Conservation (phyloP, 129 eudicot genomes). For the Artemisia annua region DNA sequence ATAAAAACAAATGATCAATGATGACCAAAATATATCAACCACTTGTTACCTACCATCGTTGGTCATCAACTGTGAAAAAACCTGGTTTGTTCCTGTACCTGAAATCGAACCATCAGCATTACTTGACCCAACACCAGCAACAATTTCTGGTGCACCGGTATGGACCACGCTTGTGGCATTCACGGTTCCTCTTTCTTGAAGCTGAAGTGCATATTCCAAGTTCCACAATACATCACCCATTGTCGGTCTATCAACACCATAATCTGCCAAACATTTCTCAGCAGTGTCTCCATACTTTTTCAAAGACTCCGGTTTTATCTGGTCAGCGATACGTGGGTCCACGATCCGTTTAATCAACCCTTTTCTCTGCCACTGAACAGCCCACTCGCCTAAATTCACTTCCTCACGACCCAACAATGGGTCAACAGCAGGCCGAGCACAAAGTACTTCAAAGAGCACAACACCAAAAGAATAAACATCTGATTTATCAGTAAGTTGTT, state of each 20-base stretch:
- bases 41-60: constrained; percentile 11
- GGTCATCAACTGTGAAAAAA: constrained; percentile 50
- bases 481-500: constrained; percentile 24
- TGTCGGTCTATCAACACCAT: constrained; percentile 83
- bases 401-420: constrained; percentile 49
- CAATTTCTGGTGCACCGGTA: constrained; percentile 21
- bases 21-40: not conserved
- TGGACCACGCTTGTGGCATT: constrained; percentile 8
- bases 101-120: constrained; percentile 41
- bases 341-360: constrained; percentile 38
- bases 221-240: constrained; percentile 95
- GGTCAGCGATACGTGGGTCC: constrained; percentile 10
- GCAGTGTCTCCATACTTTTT: constrained; percentile 49
- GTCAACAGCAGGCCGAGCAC: constrained; percentile 15
- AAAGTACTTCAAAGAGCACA: constrained; percentile 15
- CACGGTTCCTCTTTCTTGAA: constrained; percentile 49
- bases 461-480: constrained; percentile 20
- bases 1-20: not conserved
- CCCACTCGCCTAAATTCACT: constrained; percentile 87
- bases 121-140: constrained; percentile 27
- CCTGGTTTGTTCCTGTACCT: constrained; percentile 48
- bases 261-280: constrained; percentile 81
- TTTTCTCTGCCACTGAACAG: constrained; percentile 62
- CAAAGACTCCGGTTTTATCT: constrained; percentile 14
- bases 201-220: constrained; percentile 74